Evolutionary conservation across 805 yeast genomes (phyloP).

Genomic region (Wickerhamiella slavikovae): DNA sequence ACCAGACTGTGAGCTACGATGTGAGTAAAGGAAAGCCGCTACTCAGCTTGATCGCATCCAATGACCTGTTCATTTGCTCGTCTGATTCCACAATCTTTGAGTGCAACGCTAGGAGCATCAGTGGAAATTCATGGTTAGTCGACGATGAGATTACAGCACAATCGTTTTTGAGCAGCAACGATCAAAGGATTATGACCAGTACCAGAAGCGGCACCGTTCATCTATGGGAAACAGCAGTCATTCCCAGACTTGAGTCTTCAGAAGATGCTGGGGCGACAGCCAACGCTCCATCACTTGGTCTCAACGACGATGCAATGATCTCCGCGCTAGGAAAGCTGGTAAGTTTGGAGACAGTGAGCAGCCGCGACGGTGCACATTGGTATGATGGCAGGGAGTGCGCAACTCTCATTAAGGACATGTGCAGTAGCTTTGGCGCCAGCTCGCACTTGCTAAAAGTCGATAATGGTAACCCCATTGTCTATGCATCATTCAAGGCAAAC

Average conservation of each 20-base stretch:
- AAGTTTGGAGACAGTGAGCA: slow-evolving; percentile 58
- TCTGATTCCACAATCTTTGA: slow-evolving; percentile 29
- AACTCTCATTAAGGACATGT: slow-evolving; percentile 38
- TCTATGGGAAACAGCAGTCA: slow-evolving; percentile 48
- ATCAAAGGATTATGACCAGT: slow-evolving; percentile 7
- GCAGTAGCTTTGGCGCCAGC: slow-evolving; percentile 42
- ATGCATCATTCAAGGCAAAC: slow-evolving; percentile 38
- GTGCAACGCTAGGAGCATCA: slow-evolving; percentile 34
- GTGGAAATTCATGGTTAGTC: slow-evolving; percentile 6
- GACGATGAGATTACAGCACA: slow-evolving; percentile 10
- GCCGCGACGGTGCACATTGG: slow-evolving; percentile 41
- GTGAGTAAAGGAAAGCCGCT: slow-evolving; percentile 19
- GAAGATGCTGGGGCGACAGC: slow-evolving; percentile 1
- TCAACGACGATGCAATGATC: slow-evolving; percentile 32
- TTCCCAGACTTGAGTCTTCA: too few species aligned
- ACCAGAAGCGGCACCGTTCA: slow-evolving; percentile 39
- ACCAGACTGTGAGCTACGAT: slow-evolving; percentile 31
- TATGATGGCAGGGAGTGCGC: slow-evolving; percentile 82
- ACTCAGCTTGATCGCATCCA: slow-evolving; percentile 34
- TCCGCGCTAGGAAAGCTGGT: slow-evolving; percentile 40
- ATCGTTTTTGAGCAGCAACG: slow-evolving; percentile 4
- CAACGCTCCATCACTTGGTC: neutral
- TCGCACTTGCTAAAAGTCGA: slow-evolving; percentile 52
- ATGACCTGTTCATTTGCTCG: slow-evolving; percentile 43
- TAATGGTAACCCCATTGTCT: slow-evolving; percentile 71